These are phyloP conservation scores for Dendrocalamus latiflorus DNA, from an alignment of 202 grass and related monocot genomes.

Conservation along the genomic window DNA sequence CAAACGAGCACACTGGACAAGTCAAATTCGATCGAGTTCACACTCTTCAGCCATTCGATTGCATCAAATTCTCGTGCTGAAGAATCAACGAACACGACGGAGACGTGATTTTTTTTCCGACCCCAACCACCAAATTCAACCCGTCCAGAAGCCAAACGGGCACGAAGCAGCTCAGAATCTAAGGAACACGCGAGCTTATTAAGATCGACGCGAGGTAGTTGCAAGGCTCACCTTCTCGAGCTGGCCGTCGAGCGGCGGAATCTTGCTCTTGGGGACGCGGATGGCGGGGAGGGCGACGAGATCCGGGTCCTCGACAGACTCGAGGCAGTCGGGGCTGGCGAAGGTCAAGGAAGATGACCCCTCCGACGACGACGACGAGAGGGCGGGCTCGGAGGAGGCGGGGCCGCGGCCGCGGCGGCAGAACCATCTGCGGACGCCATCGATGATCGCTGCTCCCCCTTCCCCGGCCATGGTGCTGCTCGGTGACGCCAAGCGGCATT, in stretches of 20 bases:
- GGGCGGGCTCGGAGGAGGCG: background rate
- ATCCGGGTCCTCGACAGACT: too few relatives aligned
- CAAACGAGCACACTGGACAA: background rate
- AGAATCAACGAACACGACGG: background rate
- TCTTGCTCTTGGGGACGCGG: too few relatives aligned
- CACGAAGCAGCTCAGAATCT: background rate
- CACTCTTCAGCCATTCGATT: background rate
- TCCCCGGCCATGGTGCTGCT: background rate
- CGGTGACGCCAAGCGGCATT: background rate
- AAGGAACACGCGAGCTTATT: background rate
- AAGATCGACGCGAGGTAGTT: background rate
- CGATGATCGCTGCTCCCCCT: constrained; percentile 31
- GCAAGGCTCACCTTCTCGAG: constrained; percentile 36
- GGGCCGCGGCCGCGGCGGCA: constrained; percentile 24
- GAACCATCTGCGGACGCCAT: constrained; percentile 46
- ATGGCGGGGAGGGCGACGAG: too few relatives aligned
- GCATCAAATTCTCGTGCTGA: background rate
- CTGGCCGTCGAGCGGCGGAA: constrained; percentile 6
- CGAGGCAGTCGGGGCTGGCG: too few relatives aligned
- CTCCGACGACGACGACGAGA: background rate
- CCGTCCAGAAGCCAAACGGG: background rate
- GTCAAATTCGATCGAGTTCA: background rate
- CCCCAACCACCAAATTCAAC: background rate
- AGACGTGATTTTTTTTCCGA: background rate
- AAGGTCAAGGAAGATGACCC: too few relatives aligned